Base-by-base conservation (phyloP, 2,329 filamentous ascomycete species). In the Cladobotryum mycophilum region DNA sequence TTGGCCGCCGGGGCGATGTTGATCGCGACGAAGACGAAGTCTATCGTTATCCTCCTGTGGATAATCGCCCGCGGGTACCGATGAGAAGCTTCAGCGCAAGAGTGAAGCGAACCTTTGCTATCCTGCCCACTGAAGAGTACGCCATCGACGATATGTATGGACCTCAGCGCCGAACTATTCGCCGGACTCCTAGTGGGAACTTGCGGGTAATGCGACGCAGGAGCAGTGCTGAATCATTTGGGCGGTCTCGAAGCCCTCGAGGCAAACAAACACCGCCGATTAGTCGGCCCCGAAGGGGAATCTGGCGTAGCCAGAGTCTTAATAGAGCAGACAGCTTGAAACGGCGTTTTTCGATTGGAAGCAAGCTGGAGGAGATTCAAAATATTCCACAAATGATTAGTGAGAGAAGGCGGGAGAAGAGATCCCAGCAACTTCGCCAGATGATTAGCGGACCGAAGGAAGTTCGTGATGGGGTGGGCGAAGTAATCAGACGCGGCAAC, bases 401-500 rank as follows among this genome's bases (percentile, higher is more conserved):
- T 59, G 82, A 85, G 58, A 74, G 73, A 55, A 71, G 78, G 47
- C 73, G 80, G 20, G 78, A 82, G 65, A 82, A 79, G 66, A 70
- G 82, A 47, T 76, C 74, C 18, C 72, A 78, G 52, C 79, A 80
- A 59, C 68, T 85, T 48, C 72, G 81, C 7, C 69, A 76, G 56
- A 83, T 75, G 64, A 85, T 85, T 41, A 82, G 80, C 53, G 75
- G 72, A 5, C 82, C 82, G 0, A 73, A 68, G 20, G 77, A 81
- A 59, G 78, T 82, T 17, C 69, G 79, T 22, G 79, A 82, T 55
- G 78, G 79, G 3, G 76, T 82, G 3, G 77, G 74, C 13, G 79
- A 82, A 30, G 73, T 82, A 44, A 75, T 82, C 42, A 69, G 75
- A 45, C 67, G 71, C 35, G 72, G 67, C 38, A 58, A 57, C 12